A percentile compares a stretch with the other conserved stretches of the same genome.
Conservation (phyloP, 345 rosid species). For the Microthlaspi erraticum region DNA sequence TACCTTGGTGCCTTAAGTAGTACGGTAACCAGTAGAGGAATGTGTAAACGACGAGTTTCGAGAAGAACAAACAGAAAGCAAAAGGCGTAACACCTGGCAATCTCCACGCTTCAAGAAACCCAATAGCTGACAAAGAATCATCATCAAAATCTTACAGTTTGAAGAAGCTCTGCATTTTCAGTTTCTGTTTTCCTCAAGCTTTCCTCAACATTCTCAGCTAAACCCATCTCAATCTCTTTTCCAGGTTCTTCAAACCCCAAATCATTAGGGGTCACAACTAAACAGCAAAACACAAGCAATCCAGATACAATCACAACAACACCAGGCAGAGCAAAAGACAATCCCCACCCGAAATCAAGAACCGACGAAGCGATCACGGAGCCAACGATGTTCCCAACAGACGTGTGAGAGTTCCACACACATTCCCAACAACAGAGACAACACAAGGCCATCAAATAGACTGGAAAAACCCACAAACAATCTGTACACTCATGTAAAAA, state of each 20-base stretch:
- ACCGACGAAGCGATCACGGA: slow-evolving; percentile 79
- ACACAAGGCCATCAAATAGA: slow-evolving; percentile 92
- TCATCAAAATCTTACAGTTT: slow-evolving; percentile 39
- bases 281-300: slow-evolving; percentile 62
- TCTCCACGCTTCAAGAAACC: slow-evolving; percentile 88
- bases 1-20: too few relatives aligned
- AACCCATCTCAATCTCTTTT: too few relatives aligned
- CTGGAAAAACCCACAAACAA: too few relatives aligned
- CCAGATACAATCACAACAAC: slow-evolving; percentile 65
- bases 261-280: slow-evolving; percentile 74
- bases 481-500: slow-evolving; percentile 52
- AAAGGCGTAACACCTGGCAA: slow-evolving; percentile 87
- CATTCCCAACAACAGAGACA: slow-evolving; percentile 86
- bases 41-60: slow-evolving; percentile 93
- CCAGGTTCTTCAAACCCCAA: slow-evolving; percentile 58
- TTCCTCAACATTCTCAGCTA: slow-evolving; percentile 39
- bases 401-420: slow-evolving; percentile 91
- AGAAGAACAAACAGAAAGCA: slow-evolving; percentile 87
- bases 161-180: slow-evolving; percentile 63
- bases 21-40: slow-evolving; percentile 93
- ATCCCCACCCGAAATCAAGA: slow-evolving; percentile 94
- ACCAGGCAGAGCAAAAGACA: slow-evolving; percentile 90
- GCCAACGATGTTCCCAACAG: slow-evolving; percentile 82
- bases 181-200: slow-evolving; percentile 42
- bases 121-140: slow-evolving; percentile 54